A percentile compares a stretch with the other conserved stretches of the same genome.
These are phyloP conservation scores for Volvariella volvacea DNA, from an alignment of 1,284 basidiomycete species.

Conservation along the genomic window DNA sequence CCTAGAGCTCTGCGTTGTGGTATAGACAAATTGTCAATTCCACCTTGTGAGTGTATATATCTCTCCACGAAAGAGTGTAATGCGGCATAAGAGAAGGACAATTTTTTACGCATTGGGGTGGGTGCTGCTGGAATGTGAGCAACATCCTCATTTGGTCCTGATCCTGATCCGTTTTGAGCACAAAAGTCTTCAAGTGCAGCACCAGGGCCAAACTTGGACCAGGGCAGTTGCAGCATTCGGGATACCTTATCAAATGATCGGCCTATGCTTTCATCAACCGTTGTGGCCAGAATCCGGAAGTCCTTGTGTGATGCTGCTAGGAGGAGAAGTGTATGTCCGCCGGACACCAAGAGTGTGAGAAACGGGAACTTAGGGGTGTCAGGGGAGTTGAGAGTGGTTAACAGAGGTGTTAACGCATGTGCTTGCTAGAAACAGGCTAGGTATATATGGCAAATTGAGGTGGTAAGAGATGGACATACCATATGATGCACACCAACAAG, in stretches of 20 bases:
- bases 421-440: slow-evolving; percentile 93
- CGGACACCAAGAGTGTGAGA: slow-evolving; percentile 81
- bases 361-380: slow-evolving; percentile 74
- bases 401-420: slow-evolving; percentile 80
- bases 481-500: slow-evolving; percentile 91
- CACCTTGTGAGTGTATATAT: slow-evolving; percentile 33
- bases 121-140: slow-evolving; percentile 34
- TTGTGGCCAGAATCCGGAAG: slow-evolving; percentile 73
- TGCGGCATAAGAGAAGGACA: slow-evolving; percentile 75
- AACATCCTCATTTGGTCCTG: slow-evolving; percentile 15
- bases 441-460: too few species aligned
- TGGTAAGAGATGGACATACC: slow-evolving; percentile 53
- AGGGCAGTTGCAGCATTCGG: slow-evolving; percentile 58
- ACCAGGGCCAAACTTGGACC: slow-evolving; percentile 59
- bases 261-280: slow-evolving; percentile 74
- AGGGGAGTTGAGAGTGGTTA: slow-evolving; percentile 48
- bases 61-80: slow-evolving; percentile 62
- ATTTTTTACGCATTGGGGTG: slow-evolving; percentile 45
- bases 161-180: slow-evolving; percentile 20
- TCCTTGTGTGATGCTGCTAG: slow-evolving; percentile 53
- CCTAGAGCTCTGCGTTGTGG: slow-evolving; percentile 45
- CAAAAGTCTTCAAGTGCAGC: slow-evolving; percentile 74
- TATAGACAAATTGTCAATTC: slow-evolving; percentile 27
- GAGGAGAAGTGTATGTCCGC: slow-evolving; percentile 86
- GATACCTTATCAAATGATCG: slow-evolving; percentile 78